A percentile compares a stretch with the other conserved stretches of the same genome.
Conservation (phyloP, 2,329 filamentous ascomycete genomes). For the Trichoderma afroharzianum region DNA sequence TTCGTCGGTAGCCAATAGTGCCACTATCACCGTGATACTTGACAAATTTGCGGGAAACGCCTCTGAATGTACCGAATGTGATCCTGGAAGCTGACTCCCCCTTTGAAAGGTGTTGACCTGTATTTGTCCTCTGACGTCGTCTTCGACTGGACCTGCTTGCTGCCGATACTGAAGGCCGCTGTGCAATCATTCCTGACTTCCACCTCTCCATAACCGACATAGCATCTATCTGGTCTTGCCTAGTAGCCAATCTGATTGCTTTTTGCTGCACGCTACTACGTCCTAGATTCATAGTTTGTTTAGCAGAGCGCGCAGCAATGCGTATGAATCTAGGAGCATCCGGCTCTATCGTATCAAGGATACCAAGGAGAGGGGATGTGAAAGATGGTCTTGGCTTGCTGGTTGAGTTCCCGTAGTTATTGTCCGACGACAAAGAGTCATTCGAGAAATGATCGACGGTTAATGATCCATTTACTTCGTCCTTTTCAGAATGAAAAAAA, state of each 20-base stretch:
- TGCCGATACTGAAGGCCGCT: constrained; percentile 34
- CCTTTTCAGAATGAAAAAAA: constrained; percentile 22
- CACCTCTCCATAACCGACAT: constrained; percentile 51
- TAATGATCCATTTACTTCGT: neutral
- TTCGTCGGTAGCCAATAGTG: constrained; percentile 26
- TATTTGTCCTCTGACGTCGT: constrained; percentile 22
- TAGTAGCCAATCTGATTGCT: constrained; percentile 56
- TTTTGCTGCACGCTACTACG: constrained; percentile 54
- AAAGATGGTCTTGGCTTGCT: constrained; percentile 18
- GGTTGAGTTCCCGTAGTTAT: neutral
- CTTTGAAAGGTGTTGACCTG: neutral
- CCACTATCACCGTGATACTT: constrained; percentile 28
- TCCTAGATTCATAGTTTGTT: constrained; percentile 45
- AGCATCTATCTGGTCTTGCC: constrained; percentile 58
- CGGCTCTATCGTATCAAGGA: constrained; percentile 56
- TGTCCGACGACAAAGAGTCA: neutral
- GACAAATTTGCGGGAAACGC: constrained; percentile 27
- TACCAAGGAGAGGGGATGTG: constrained; percentile 49
- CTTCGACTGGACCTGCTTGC: constrained; percentile 21
- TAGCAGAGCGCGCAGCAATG: constrained; percentile 58
- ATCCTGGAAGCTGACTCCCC: neutral
- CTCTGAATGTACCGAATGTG: neutral
- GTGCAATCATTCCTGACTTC: constrained; percentile 51
- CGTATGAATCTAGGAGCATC: constrained; percentile 56
- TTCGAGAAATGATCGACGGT: neutral